Base-by-base conservation (phyloP, 2,329 filamentous ascomycete species). In the Huntiella bhutanensis region DNA sequence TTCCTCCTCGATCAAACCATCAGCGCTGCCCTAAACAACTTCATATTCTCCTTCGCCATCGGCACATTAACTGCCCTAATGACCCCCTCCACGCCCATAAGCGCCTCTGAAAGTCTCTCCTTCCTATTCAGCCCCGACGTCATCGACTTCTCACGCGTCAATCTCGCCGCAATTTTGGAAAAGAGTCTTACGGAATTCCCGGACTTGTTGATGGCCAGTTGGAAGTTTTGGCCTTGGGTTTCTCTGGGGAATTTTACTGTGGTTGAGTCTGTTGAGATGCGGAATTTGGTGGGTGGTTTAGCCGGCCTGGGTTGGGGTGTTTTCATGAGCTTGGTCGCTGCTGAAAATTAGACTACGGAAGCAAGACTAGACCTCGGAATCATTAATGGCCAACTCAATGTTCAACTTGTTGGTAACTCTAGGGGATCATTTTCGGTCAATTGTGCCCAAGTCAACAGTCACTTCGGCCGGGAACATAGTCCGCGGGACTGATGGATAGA, bases 291-390 rank as follows among this genome's bases (percentile, higher is more conserved):
- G 51, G 80, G 77, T n/a, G 75, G 76, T 53, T 59, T 80, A 43
- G 80, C 80, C 13, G 82, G 82, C 4, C 67, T 88, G 17, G 69
- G 66, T 11, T 88, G 82, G 82, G 77, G 78, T 0, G 67, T 86
- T 37, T 87, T 82, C 58, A 64, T 87, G 61, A 84, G 80, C 56
- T 62, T 86, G 55, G 60, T 75, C n/a, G 44, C 48, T 11, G 48
- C 48, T 28, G 36, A 38, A 15, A 17, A 36, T 12, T 15, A 33
- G 13, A 38, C 12, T n/a, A 12, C 8, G 1, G 7, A 16, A 38
- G 11, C 11, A 3, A n/a, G 15, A 13, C 13, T 4, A 15, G 11
- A 10, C 16, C 3, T 10, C 7, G 8, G 8, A 28, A 10, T 10
- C 22, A 28, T 10, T 28, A 28, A 28, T 28, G 2, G 22, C 8